Conservation (phyloP, 805 yeast genomes). For the Candida wancherniae region DNA sequence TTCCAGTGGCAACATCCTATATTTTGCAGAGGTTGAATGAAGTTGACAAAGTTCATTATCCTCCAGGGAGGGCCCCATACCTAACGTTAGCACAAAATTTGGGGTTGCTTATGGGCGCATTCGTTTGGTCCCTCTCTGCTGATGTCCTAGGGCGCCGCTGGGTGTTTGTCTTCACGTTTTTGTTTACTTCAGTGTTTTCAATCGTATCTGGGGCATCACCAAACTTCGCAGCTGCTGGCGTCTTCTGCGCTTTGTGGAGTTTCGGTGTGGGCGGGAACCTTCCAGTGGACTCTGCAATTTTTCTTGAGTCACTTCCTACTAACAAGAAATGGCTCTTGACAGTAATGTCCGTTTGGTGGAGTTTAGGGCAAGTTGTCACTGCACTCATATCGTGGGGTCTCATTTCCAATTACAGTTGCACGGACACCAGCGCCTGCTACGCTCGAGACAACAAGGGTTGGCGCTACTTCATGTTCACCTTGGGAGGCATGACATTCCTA, state of each 20-base stretch:
- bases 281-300: conserved; percentile 24
- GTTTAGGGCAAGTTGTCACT: conserved; percentile 20
- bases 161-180: conserved; percentile 24
- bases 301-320: conserved; percentile 22
- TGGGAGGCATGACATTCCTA: conserved; percentile 43
- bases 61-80: conserved; percentile 29
- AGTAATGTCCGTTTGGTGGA: conserved; percentile 29
- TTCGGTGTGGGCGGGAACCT: conserved; percentile 26
- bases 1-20: conserved; percentile 35
- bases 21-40: conserved; percentile 29
- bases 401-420: conserved; percentile 13
- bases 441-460: conserved; percentile 52
- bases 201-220: conserved; percentile 21
- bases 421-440: conserved; percentile 28
- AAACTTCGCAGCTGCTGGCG: conserved; percentile 20
- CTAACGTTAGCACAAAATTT: conserved; percentile 36
- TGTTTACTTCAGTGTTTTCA: conserved; percentile 22
- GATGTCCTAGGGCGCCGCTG: conserved; percentile 24
- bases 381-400: conserved; percentile 15
- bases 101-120: conserved; percentile 23
- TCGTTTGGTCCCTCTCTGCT: conserved; percentile 21
- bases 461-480: conserved; percentile 50
- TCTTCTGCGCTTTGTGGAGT: conserved; percentile 22
- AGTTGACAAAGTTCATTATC: conserved; percentile 33
- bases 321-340: conserved; percentile 23